Percentiles rank a stretch among this genome's conserved stretches.
Evolutionary conservation across 2,329 filamentous ascomycete species (phyloP).

Genomic region (Aureobasidium pullulans): DNA sequence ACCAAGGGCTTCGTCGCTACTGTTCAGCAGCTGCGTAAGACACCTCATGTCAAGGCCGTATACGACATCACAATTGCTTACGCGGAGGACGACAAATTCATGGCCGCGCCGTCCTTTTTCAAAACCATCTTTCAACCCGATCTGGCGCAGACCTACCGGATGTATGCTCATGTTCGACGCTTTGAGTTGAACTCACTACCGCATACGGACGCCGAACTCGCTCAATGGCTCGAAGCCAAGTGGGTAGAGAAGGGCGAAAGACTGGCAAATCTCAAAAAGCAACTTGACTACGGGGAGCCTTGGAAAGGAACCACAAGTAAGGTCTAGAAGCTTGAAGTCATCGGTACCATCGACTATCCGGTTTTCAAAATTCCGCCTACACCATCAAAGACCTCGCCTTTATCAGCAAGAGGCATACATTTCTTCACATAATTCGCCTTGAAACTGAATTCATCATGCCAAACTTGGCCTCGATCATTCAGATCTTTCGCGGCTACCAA

Average conservation of each 20-base stretch:
- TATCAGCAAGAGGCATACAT: neutral
- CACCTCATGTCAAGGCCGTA: slow-evolving; percentile 29
- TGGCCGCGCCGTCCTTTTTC: slow-evolving; percentile 26
- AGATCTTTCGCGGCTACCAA: no score
- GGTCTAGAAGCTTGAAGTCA: neutral
- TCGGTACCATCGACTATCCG: neutral
- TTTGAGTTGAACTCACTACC: slow-evolving; percentile 25
- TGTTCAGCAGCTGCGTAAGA: slow-evolving; percentile 44
- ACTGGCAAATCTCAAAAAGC: slow-evolving; percentile 21
- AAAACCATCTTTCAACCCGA: slow-evolving; percentile 23
- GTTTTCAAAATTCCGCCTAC: no score
- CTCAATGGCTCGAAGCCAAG: slow-evolving; percentile 28
- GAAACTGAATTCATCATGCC: no score
- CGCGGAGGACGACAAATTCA: slow-evolving; percentile 24
- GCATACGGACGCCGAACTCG: slow-evolving; percentile 23
- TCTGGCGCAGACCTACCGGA: slow-evolving; percentile 23
- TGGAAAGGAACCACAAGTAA: neutral
- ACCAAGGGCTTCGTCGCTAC: slow-evolving; percentile 56
- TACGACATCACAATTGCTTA: slow-evolving; percentile 35
- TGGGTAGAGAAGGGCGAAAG: slow-evolving; percentile 31
- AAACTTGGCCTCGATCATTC: no score
- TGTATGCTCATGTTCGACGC: slow-evolving; percentile 29
- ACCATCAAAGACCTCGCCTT: neutral
- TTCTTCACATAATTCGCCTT: neutral
- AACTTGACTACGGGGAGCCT: slow-evolving; percentile 1